These are phyloP conservation scores for Angomonas deanei DNA, from an alignment of 208 protist species.

Conservation along the genomic window DNA sequence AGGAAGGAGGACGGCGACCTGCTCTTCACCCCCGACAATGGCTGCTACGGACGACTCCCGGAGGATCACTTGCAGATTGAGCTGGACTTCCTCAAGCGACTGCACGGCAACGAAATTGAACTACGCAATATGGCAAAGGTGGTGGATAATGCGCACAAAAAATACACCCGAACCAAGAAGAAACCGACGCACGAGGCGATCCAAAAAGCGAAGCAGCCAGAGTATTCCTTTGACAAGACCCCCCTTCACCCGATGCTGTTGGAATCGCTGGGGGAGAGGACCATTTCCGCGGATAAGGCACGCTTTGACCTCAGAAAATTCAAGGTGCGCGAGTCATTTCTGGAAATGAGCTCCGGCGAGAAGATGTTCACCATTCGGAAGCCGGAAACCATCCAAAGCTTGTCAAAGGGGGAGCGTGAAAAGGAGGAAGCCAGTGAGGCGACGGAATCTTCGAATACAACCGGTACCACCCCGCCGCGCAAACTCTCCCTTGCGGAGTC, in stretches of 20 bases:
- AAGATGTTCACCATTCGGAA: constrained; percentile 64
- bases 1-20: constrained; percentile 44
- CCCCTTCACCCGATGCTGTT: constrained; percentile 83
- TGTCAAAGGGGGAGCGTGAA: constrained; percentile 7
- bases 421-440: not conserved
- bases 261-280: constrained; percentile 40
- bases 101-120: constrained; percentile 65
- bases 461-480: not conserved
- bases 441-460: not conserved
- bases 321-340: constrained; percentile 78
- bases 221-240: constrained; percentile 75
- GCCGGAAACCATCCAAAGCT: constrained; percentile 57
- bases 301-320: constrained; percentile 71
- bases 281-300: constrained; percentile 57
- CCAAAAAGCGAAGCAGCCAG: constrained; percentile 64
- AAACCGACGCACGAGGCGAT: constrained; percentile 87
- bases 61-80: constrained; percentile 86
- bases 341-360: constrained; percentile 77
- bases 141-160: constrained; percentile 83
- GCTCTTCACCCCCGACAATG: constrained; percentile 77
- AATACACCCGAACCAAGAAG: constrained; percentile 86
- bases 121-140: constrained; percentile 75
- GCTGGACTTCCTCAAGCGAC: constrained; percentile 70
- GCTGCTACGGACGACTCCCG: constrained; percentile 83
- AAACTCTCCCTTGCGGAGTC: constrained; percentile 71